Base-by-base conservation (phyloP, 164 flowering plant species). In the Vitis riparia region DNA sequence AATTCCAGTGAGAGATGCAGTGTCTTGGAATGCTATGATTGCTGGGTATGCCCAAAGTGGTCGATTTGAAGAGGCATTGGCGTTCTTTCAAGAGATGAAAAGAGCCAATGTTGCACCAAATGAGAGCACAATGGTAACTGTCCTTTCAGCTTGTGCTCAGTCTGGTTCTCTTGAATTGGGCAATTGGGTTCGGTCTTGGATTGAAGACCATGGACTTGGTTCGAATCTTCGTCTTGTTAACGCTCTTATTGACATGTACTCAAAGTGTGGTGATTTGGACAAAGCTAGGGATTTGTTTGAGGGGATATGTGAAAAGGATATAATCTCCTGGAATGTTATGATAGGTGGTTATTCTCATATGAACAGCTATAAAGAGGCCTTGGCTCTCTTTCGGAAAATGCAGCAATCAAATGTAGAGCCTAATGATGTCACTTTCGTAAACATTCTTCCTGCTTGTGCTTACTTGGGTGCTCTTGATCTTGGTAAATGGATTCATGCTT, bases 21-120 rank as follows among this genome's bases (percentile, higher is more conserved):
- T 91, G 27, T 81, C 90, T 1, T 91, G 95, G 93, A 93, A 91
- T 78, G 93, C 93, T 8, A 88, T 93, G 81, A 88, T 91, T 73
- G 70, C 98, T 1, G 93, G 92, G 15, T 86, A 86, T 74, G 83
- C 81, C 23, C 88, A 82, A 67, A 68, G 78, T 58, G 85, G 83
- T 7, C 66, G 58, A 59, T 78, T 59, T 67, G 80, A 86, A 32
- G 92, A 89, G 77, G 88, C 91, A 9, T 59, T 91, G 76, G 75
- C 19, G 6, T 69, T 87, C 23, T 91, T 89, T 71, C 51, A 73
- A 2, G 88, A 81, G 68, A 91, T 89, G 97, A 14, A 61, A 67
- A 74, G 66, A 32, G 75, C 64, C 10, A 77, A 67, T 48, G 85
- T 81, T 16, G 9, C 29, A 19, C 94, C 92, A 1, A 84, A 83